A percentile compares a stretch with the other conserved stretches of the same genome.
These are phyloP conservation scores for Boletus vinaceobasis DNA, from an alignment of 768 basidiomycete genomes.

Conservation along the genomic window DNA sequence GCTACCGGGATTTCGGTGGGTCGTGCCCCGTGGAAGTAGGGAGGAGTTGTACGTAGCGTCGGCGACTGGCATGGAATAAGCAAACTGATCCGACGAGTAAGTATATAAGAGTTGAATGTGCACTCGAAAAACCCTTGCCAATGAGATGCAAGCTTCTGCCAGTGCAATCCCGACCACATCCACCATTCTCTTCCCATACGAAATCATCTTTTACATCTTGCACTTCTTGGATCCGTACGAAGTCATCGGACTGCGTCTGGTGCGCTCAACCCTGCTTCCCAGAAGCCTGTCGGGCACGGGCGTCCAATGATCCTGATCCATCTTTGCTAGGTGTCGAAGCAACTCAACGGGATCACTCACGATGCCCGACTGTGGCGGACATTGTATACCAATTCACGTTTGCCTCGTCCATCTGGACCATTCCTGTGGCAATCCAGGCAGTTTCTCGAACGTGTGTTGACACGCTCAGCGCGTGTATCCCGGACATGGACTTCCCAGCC, in stretches of 20 bases:
- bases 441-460: conserved; percentile 17
- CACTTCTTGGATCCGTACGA: conserved; percentile 14
- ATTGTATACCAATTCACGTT: conserved; percentile 13
- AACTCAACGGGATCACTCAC: conserved; percentile 12
- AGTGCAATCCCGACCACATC: neutral
- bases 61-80: no score
- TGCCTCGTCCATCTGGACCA: conserved; percentile 23
- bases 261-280: neutral
- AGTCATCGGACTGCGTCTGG: conserved; percentile 16
- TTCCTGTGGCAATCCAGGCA: conserved; percentile 19
- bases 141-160: conserved; percentile 11
- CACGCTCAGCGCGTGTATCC: conserved; percentile 17
- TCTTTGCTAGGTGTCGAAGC: conserved; percentile 17
- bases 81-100: neutral
- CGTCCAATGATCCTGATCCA: neutral
- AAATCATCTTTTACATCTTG: conserved; percentile 15
- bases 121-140: neutral
- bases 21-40: neutral
- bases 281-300: neutral
- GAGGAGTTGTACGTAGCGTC: neutral
- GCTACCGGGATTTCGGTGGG: neutral
- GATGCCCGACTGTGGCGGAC: conserved; percentile 18
- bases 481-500: conserved; percentile 20
- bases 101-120: neutral
- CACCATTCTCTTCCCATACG: conserved; percentile 13